Evolutionary conservation across 106 monocot species (phyloP), one percentile per base, ranked within the genome.

Genomic region (Agapanthus africanus): DNA sequence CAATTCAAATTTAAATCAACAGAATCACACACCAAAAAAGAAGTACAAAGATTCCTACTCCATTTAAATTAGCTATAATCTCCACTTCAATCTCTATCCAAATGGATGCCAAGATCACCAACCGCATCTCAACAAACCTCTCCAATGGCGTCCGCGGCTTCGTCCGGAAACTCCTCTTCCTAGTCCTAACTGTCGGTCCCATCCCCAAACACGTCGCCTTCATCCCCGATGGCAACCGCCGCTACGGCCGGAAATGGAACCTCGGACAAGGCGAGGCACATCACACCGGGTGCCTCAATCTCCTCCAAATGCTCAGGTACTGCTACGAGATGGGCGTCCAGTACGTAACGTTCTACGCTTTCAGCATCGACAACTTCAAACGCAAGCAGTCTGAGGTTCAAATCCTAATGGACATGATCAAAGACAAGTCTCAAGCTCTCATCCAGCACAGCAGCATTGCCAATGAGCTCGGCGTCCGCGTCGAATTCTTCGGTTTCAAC

Each of bases 301-400:
- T 85, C 54, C 27, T 78, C 11, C 23, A 54, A 16, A 66, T 72
- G 6, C 78, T 85, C 25, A 40, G 27, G 5, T 76, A 85, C 57
- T 78, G 81, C 63, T 72, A 54, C 36, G 85, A 85, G 33, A 68
- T 85, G 68, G 68, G 72, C 14, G 15, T 85, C 22, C 25, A 30
- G 13, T 72, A 32, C 37, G 71, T 85, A 16, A 71, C 81, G 9
- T 33, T 78, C 7, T 85, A 71, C 33, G 75, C 46, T 21, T 85
- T 81, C 69, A 81, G 81, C 59, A 76, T 85, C 16, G 81, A 85
- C 72, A 85, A 85, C 51, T 85, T 81, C 65, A 70, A 21, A 2
- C 59, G 84, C 15, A 71, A 63, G 0, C 77, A 66, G 0, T 9
- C 10, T 19, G 77, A 77, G 44, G 73, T 84, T 2, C 49, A 44